phyloP scores from a whole-genome alignment of 768 basidiomycete species.

The Mrakia hoshinonis region DNA sequence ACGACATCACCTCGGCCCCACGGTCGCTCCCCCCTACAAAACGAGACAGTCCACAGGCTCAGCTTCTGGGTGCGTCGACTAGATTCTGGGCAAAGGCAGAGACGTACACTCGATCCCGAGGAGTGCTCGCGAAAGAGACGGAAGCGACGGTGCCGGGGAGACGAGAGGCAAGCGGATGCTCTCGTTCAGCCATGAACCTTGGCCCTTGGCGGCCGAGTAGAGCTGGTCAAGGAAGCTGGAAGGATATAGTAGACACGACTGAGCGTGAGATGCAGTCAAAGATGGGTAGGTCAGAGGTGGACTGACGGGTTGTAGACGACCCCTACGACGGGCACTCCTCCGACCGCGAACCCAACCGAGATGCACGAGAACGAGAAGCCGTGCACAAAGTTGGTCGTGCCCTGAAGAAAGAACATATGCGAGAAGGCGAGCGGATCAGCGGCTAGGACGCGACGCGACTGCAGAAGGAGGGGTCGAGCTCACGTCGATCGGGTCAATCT shows the following conservation, averaged over 20 bases:
- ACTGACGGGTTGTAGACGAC: conserved; percentile 92
- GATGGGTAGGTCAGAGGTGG: conserved; percentile 39
- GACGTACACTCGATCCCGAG: conserved; percentile 62
- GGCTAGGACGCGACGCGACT: neutral
- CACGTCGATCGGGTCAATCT: conserved; percentile 81
- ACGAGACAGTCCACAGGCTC: neutral
- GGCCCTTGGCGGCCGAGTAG: conserved; percentile 71
- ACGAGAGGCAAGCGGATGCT: conserved; percentile 55
- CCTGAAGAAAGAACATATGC: neutral
- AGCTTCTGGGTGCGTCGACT: conserved; percentile 27
- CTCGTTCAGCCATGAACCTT: conserved; percentile 67
- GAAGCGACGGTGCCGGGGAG: conserved; percentile 51
- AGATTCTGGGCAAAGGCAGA: conserved; percentile 29
- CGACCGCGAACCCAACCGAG: conserved; percentile 80
- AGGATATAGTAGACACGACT: neutral
- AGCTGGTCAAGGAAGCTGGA: conserved; percentile 36
- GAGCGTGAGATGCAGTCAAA: neutral
- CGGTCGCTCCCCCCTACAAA: conserved; percentile 52
- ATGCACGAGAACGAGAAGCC: conserved; percentile 79
- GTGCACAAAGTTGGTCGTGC: conserved; percentile 36
- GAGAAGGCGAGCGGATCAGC: no score
- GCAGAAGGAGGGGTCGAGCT: conserved; percentile 46
- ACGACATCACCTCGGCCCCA: conserved; percentile 46
- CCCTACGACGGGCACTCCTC: conserved; percentile 25
- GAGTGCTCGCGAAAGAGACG: conserved; percentile 61